phyloP scores from a whole-genome alignment of 2,329 filamentous ascomycete genomes.

The Fusarium bulbicola region DNA sequence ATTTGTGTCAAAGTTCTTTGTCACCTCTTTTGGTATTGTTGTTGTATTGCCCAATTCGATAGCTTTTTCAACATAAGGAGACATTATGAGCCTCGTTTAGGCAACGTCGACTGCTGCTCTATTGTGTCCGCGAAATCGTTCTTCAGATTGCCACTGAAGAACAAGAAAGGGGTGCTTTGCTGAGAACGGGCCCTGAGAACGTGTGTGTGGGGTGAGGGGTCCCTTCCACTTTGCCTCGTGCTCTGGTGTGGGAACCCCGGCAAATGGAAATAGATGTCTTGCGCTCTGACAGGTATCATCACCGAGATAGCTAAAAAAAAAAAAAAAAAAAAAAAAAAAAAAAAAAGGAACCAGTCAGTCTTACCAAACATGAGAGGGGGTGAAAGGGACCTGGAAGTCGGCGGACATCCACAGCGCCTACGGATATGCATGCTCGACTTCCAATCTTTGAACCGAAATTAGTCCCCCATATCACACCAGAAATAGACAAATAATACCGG shows the following conservation, averaged over 20 bases:
- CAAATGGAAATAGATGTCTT: slow-evolving; percentile 24
- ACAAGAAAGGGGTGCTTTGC: slow-evolving; percentile 22
- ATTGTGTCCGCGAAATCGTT: neutral
- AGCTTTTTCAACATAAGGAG: neutral
- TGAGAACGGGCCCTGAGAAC: neutral
- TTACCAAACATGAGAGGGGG: neutral
- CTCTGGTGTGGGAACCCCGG: slow-evolving; percentile 19
- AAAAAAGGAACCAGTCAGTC: slow-evolving; percentile 1
- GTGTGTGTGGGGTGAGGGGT: slow-evolving; percentile 15
- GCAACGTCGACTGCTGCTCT: neutral
- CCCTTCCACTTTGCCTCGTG: slow-evolving; percentile 21
- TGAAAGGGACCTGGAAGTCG: neutral
- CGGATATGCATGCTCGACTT: neutral
- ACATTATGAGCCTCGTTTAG: neutral
- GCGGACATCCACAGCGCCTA: neutral
- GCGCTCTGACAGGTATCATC: slow-evolving; percentile 33
- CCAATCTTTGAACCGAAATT: slow-evolving; percentile 10
- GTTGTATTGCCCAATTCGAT: neutral
- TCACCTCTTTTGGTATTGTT: neutral
- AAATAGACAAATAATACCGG: slow-evolving; percentile 9
- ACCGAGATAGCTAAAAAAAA: slow-evolving; percentile 30
- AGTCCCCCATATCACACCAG: neutral
- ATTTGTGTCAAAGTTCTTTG: neutral
- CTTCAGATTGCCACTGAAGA: neutral
- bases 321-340: neutral